phyloP scores from a whole-genome alignment of 495 filamentous ascomycete genomes.

The Niebla homalea region DNA sequence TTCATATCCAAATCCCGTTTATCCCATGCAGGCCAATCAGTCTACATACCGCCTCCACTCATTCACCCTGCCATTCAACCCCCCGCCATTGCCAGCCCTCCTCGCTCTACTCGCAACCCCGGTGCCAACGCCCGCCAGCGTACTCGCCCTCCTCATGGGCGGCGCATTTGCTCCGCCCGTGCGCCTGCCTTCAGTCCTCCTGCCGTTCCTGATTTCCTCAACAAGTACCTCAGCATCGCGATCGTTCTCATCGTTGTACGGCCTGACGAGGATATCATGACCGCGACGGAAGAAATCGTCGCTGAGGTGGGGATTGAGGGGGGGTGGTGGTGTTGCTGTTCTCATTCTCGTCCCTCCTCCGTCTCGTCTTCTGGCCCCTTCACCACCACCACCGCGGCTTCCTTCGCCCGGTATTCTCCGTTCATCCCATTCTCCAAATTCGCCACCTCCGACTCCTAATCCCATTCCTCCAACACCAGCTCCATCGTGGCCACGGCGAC shows the following conservation, averaged over 20 bases:
- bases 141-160: conserved; percentile 9
- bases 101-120: background rate
- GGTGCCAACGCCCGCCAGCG: conserved; percentile 10
- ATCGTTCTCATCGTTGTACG: background rate
- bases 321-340: background rate
- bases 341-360: background rate
- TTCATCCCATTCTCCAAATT: too few relatives aligned
- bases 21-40: background rate
- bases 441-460: background rate
- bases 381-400: background rate
- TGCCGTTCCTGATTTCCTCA: background rate
- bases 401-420: background rate
- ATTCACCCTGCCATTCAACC: conserved; percentile 8
- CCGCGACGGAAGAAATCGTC: conserved; percentile 4
- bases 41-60: conserved; percentile 17
- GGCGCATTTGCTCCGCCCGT: background rate
- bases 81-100: too few relatives aligned
- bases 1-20: too few relatives aligned
- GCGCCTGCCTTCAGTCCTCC: background rate
- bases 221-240: conserved; percentile 3
- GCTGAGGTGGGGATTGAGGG: background rate
- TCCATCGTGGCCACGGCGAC: background rate
- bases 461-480: background rate
- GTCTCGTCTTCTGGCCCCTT: background rate
- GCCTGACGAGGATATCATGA: background rate